Evolutionary conservation across 2,329 filamentous ascomycete species (phyloP).

Genomic region (Ramularia collo-cygni): DNA sequence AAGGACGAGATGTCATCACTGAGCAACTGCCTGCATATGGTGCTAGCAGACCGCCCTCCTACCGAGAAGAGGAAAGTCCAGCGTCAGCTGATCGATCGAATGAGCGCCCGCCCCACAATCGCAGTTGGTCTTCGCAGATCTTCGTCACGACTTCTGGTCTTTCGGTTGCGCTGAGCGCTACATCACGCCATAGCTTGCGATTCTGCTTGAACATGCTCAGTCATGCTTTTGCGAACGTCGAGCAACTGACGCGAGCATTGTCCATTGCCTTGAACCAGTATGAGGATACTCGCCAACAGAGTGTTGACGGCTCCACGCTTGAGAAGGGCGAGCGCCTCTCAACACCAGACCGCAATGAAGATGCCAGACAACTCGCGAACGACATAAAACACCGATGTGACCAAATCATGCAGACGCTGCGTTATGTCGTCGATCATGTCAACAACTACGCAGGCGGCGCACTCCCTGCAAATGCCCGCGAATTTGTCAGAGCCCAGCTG

Average conservation of each 20-base stretch:
- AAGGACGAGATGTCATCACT: conserved; percentile 49
- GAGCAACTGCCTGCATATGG: conserved; percentile 82
- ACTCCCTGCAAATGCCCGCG: conserved; percentile 77
- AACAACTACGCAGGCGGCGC: conserved; percentile 88
- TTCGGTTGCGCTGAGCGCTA: conserved; percentile 83
- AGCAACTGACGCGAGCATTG: conserved; percentile 65
- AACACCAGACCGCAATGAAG: conserved; percentile 30
- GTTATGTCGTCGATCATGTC: conserved; percentile 75
- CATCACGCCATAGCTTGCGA: conserved; percentile 75
- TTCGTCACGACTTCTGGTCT: conserved; percentile 88
- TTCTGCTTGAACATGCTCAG: conserved; percentile 76
- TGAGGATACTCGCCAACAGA: conserved; percentile 48
- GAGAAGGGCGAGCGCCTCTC: conserved; percentile 25
- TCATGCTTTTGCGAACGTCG: conserved; percentile 75
- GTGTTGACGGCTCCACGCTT: conserved; percentile 39
- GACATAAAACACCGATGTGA: conserved; percentile 59
- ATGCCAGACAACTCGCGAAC: conserved; percentile 59
- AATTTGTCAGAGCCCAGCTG: conserved; percentile 76
- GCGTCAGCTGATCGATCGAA: conserved; percentile 19
- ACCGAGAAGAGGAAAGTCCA: conserved; percentile 30
- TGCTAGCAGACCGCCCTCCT: conserved; percentile 49
- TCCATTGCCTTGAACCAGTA: conserved; percentile 74
- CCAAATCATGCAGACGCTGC: conserved; percentile 51
- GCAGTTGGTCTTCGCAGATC: conserved; percentile 59
- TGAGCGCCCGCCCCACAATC: conserved; percentile 35